Base-by-base conservation (phyloP, 2,329 filamentous ascomycete species). In the Colletotrichum paranaense region DNA sequence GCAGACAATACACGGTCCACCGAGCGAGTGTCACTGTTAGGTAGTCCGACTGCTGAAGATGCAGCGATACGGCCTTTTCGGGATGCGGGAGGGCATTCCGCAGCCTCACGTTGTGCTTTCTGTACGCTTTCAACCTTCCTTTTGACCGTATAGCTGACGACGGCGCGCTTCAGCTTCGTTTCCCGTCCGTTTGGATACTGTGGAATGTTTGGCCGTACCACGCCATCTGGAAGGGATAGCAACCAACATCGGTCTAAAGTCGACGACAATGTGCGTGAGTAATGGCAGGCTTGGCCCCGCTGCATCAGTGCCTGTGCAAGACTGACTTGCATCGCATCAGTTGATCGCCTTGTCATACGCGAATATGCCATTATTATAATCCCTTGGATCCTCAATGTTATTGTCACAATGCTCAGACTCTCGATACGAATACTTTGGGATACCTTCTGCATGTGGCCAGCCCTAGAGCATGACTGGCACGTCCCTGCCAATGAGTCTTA, bases 51-150 rank as follows among this genome's bases (percentile, higher is more conserved):
- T 42, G 46, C 42, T 38, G 28, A 19, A 49, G 46, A 30, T 30
- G 32, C 56, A 46, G 57, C 57, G 19, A 46, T 56, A 66, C 30
- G 66, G 70, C 60, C 7, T 22, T 30, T 12, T 73, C 70, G 66
- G 60, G 59, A 70, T 62, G 70, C 67, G 55, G 70, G 56, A 60
- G 60, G 28, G 32, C 22, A 56, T 24, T 32, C 64, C 35, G 16
- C 66, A 67, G 56, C n/a, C 64, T 38, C n/a, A 8, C n/a, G 12
- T 24, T 35, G 42, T 24, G 19, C n/a, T 42, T 35, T 24, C 35
- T 28, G 24, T n/a, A 16, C 30, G 5, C 16, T 22, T 9, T 8
- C 19, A 11, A 42, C 53, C 42, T 32, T 65, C 35, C 11, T 30
- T 42, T 42, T 24, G 26, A 30, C 28, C 12, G 26, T 22, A 8